Percentiles rank a stretch among this genome's conserved stretches.
Conservation (phyloP, 202 grass and related monocot species). For the Thinopyrum obtusiflorum region DNA sequence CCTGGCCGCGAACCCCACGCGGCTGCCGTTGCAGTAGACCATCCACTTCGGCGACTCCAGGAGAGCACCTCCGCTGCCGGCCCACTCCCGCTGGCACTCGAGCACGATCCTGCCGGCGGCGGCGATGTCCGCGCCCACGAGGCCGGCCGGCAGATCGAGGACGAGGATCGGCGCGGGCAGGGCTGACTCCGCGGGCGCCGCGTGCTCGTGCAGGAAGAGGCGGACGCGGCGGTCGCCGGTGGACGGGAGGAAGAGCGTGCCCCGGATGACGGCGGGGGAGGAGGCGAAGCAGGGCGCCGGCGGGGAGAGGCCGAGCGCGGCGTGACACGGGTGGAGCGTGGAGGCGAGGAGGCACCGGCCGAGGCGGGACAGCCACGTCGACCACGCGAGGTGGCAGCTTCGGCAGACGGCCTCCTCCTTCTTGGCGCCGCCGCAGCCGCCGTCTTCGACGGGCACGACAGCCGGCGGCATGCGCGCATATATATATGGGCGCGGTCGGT, state of each 20-base stretch:
- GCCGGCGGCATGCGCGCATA: conserved; percentile 23
- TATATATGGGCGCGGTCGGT: neutral
- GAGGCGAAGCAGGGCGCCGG: neutral
- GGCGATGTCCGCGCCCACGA: conserved; percentile 25
- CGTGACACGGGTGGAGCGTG: conserved; percentile 32
- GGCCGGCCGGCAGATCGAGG: conserved; percentile 44
- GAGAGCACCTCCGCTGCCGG: neutral
- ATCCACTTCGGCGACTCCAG: conserved; percentile 41
- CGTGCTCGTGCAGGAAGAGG: conserved; percentile 49
- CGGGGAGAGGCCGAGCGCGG: neutral
- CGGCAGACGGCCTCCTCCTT: neutral
- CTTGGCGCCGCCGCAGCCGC: neutral
- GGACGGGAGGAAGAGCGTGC: conserved; percentile 48
- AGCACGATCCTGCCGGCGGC: conserved; percentile 43
- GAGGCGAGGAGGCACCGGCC: conserved; percentile 31
- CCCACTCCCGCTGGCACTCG: conserved; percentile 40
- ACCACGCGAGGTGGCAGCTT: conserved; percentile 38
- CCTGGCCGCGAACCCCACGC: conserved; percentile 37
- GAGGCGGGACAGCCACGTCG: conserved; percentile 34
- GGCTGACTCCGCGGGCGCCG: neutral
- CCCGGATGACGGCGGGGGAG: conserved; percentile 10
- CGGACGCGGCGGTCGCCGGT: conserved; percentile 38
- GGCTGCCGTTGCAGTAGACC: conserved; percentile 53
- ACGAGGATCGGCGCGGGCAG: conserved; percentile 14
- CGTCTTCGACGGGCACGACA: conserved; percentile 20